These are phyloP conservation scores for Trichoderma afroharzianum DNA, from an alignment of 2,329 filamentous ascomycete species.

Conservation along the genomic window DNA sequence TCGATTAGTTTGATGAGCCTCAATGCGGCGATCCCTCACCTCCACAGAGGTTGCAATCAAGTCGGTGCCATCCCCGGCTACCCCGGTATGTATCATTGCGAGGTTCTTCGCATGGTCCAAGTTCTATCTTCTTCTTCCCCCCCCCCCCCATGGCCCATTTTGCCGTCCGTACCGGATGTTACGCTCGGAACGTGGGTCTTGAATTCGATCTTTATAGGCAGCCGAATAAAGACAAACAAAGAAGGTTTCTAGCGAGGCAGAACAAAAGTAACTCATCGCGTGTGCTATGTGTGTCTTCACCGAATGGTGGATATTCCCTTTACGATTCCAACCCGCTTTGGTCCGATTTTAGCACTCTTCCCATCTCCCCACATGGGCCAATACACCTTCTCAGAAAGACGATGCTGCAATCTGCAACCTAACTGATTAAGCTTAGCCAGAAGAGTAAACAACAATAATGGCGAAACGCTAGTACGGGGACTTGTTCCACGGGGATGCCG, in stretches of 20 bases:
- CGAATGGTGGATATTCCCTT: not conserved
- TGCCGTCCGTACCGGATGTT: not conserved
- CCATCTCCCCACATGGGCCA: not conserved
- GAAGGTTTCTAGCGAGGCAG: not conserved
- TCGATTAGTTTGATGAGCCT: not conserved
- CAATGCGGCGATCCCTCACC: not conserved
- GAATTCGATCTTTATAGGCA: not conserved
- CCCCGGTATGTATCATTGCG: not conserved
- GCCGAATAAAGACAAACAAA: not conserved
- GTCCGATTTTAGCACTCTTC: not conserved
- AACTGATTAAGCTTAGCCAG: conserved; percentile 5
- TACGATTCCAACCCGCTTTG: not conserved
- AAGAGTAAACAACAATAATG: not conserved
- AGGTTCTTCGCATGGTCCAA: not conserved
- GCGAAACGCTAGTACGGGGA: conserved; percentile 3
- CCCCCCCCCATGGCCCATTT: not conserved
- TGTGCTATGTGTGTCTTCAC: not conserved
- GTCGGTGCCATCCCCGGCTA: not conserved
- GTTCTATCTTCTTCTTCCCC: too few species aligned
- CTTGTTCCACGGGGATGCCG: not conserved
- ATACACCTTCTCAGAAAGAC: not conserved
- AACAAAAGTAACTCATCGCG: not conserved
- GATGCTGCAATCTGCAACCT: not conserved
- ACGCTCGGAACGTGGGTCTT: not conserved
- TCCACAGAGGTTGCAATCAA: not conserved